phyloP scores from a whole-genome alignment of 371 early-diverging fungal genomes.

The Cokeromyces recurvatus region DNA sequence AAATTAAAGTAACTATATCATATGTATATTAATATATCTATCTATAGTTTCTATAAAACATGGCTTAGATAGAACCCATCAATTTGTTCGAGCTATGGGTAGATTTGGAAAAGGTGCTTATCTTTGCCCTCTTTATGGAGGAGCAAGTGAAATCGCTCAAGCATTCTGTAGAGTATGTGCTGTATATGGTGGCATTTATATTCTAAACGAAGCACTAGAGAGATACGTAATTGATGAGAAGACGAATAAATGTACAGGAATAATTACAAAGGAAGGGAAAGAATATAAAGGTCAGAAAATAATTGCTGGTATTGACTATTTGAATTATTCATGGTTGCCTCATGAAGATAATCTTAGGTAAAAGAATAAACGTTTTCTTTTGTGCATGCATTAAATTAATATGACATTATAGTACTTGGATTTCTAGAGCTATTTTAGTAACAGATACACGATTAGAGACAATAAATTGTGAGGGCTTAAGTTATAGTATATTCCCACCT shows the following conservation, averaged over 20 bases:
- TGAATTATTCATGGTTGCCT: slow-evolving; percentile 35
- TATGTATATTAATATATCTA: too few species aligned
- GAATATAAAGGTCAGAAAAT: slow-evolving; percentile 41
- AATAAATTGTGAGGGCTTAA: slow-evolving; percentile 15
- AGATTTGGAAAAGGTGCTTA: slow-evolving; percentile 84
- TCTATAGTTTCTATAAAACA: slow-evolving; percentile 44
- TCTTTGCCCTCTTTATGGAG: slow-evolving; percentile 83
- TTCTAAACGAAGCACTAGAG: slow-evolving; percentile 55
- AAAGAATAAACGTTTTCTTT: too few species aligned
- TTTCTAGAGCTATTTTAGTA: slow-evolving; percentile 50
- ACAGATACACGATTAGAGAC: slow-evolving; percentile 29
- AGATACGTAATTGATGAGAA: slow-evolving; percentile 30
- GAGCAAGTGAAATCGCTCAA: slow-evolving; percentile 87
- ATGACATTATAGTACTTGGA: slow-evolving; percentile 48
- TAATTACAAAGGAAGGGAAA: slow-evolving; percentile 44
- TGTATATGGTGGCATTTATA: slow-evolving; percentile 87
- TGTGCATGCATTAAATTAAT: background rate
- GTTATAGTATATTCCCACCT: slow-evolving; percentile 61
- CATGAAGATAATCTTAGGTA: slow-evolving; percentile 22
- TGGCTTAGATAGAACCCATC: slow-evolving; percentile 63
- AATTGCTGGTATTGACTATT: slow-evolving; percentile 52
- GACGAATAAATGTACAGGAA: slow-evolving; percentile 35
- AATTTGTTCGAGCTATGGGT: slow-evolving; percentile 80
- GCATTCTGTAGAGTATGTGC: slow-evolving; percentile 89
- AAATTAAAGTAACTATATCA: too few species aligned